phyloP scores from a whole-genome alignment of 116 monocot species.

The Posidonia oceanica region DNA sequence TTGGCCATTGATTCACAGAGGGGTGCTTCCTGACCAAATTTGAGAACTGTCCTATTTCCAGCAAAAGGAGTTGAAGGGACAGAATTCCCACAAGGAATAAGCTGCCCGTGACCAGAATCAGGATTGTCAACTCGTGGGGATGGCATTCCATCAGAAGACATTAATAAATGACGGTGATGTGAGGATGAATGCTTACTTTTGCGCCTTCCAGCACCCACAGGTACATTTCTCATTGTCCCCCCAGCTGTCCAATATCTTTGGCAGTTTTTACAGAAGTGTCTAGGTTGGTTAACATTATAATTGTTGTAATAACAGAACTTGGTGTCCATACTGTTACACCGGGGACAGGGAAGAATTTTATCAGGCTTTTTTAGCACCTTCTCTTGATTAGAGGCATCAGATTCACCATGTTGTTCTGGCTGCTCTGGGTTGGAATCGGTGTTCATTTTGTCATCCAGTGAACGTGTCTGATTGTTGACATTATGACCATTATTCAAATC shows the following conservation, averaged over 20 bases:
- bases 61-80: conserved; percentile 9
- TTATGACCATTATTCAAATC: neutral
- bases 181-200: conserved; percentile 37
- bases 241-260: conserved; percentile 86
- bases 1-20: conserved; percentile 56
- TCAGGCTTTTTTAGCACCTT: conserved; percentile 35
- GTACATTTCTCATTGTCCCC: conserved; percentile 53
- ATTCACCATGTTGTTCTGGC: neutral
- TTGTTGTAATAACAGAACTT: conserved; percentile 99
- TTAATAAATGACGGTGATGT: conserved; percentile 17
- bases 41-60: conserved; percentile 34
- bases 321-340: conserved; percentile 64
- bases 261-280: conserved; percentile 83
- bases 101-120: conserved; percentile 19
- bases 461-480: neutral
- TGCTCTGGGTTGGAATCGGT: neutral
- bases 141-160: conserved; percentile 13
- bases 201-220: conserved; percentile 44
- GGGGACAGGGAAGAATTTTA: conserved; percentile 50
- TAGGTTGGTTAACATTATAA: conserved; percentile 82
- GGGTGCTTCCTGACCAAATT: conserved; percentile 56
- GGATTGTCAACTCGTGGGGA: conserved; percentile 17
- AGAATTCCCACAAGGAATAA: conserved; percentile 15
- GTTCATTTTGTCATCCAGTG: neutral
- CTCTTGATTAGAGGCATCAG: conserved; percentile 8